Evolutionary conservation across 495 filamentous ascomycete genomes (phyloP).

Genomic region (Penicillium lividum): DNA sequence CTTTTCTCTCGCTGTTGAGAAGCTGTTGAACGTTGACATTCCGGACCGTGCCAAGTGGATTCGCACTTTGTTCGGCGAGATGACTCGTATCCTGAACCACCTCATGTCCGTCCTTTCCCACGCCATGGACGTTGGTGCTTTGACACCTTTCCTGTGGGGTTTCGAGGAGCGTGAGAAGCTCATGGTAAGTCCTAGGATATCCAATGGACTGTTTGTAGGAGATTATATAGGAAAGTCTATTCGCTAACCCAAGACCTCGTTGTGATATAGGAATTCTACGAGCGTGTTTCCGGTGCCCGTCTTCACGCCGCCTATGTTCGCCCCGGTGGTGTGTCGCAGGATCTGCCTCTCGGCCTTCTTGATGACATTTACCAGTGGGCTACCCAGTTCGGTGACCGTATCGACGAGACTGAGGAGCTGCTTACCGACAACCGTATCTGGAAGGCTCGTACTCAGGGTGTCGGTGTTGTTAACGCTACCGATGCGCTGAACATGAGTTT

Average conservation of each 20-base stretch:
- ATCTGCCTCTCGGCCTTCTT: constrained; percentile 89
- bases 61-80: constrained; percentile 93
- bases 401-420: constrained; percentile 98
- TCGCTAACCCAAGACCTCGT: constrained; percentile 11
- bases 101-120: constrained; percentile 97
- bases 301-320: constrained; percentile 98
- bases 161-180: constrained; percentile 99
- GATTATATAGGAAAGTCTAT: not conserved
- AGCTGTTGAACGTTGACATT: constrained; percentile 96
- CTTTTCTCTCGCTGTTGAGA: constrained; percentile 92
- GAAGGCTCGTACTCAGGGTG: constrained; percentile 85
- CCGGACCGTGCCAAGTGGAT: constrained; percentile 97
- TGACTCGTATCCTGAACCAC: constrained; percentile 94
- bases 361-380: constrained; percentile 99
- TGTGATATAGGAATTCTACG: constrained; percentile 88
- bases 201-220: not conserved
- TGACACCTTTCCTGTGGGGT: constrained; percentile 99
- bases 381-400: constrained; percentile 98
- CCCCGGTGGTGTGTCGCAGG: constrained; percentile 94
- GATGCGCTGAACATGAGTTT: constrained; percentile 96
- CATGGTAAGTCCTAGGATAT: constrained; percentile 66
- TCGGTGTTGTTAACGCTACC: constrained; percentile 87
- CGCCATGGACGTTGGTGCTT: constrained; percentile 98
- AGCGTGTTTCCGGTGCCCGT: constrained; percentile 96
- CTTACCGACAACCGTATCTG: constrained; percentile 99